Evolutionary conservation across 2,329 filamentous ascomycete species (phyloP).

Genomic region (Leptographium radiaticola): DNA sequence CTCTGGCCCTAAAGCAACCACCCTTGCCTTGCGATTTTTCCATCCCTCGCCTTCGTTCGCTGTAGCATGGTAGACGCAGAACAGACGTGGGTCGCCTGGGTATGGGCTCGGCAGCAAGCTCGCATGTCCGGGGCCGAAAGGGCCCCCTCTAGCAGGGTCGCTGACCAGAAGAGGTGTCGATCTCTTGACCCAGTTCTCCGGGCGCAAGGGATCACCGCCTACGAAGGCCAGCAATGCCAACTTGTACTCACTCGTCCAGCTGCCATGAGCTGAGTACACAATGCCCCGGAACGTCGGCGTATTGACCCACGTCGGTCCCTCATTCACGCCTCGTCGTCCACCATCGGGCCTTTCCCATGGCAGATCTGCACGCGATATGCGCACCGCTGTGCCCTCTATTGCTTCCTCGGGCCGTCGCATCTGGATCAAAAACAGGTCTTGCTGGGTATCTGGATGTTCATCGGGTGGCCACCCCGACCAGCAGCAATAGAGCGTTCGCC

Average conservation of each 20-base stretch:
- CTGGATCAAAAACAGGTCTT: conserved; percentile 12
- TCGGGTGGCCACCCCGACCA: conserved; percentile 13
- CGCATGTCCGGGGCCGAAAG: conserved; percentile 11
- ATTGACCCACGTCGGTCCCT: conserved; percentile 13
- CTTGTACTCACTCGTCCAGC: conserved; percentile 14
- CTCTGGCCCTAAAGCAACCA: conserved; percentile 7
- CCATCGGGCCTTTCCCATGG: conserved; percentile 12
- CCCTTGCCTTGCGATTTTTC: conserved; percentile 11
- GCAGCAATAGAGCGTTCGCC: conserved; percentile 10
- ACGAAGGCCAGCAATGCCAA: conserved; percentile 9
- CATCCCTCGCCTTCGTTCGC: conserved; percentile 10
- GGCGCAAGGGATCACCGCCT: conserved; percentile 8
- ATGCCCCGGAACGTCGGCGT: conserved; percentile 11
- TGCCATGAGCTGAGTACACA: conserved; percentile 12
- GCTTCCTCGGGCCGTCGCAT: conserved; percentile 12
- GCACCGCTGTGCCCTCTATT: conserved; percentile 5
- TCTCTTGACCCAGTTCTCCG: conserved; percentile 7
- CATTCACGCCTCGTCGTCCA: conserved; percentile 11
- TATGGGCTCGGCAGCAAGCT: conserved; percentile 9
- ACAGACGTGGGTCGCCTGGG: conserved; percentile 8
- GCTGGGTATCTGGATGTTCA: conserved; percentile 10
- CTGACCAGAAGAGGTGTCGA: conserved; percentile 1
- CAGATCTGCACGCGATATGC: conserved; percentile 9
- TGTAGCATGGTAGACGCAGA: conserved; percentile 12
- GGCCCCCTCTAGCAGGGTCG: conserved; percentile 1